Percentiles rank a stretch among this genome's conserved stretches.
These are phyloP conservation scores for Blastobotrys proliferans DNA, from an alignment of 1,139 yeast genomes.

Conservation along the genomic window DNA sequence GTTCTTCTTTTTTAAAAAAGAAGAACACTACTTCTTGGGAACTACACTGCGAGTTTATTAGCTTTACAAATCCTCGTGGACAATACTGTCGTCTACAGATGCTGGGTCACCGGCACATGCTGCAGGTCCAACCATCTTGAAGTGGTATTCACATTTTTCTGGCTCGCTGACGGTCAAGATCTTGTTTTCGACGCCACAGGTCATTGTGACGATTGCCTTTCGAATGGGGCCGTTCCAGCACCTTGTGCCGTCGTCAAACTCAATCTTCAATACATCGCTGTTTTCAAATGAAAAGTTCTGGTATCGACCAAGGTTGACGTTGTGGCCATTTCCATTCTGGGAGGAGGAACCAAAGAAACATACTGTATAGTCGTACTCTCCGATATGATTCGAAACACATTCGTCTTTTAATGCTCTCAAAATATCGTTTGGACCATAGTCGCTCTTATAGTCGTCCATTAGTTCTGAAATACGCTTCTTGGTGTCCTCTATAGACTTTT, in stretches of 20 bases:
- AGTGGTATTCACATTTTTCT: slow-evolving; percentile 75
- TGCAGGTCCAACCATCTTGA: slow-evolving; percentile 63
- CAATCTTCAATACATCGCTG: slow-evolving; percentile 31
- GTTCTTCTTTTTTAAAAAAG: no score
- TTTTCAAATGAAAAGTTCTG: slow-evolving; percentile 23
- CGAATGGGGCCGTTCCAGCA: slow-evolving; percentile 97
- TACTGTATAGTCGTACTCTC: slow-evolving; percentile 67
- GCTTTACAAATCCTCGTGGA: slow-evolving; percentile 8
- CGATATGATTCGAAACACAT: slow-evolving; percentile 49
- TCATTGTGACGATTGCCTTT: slow-evolving; percentile 58
- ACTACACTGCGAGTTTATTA: no score
- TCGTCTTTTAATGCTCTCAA: slow-evolving; percentile 53
- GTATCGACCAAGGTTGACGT: slow-evolving; percentile 52
- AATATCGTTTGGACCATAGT: slow-evolving; percentile 62
- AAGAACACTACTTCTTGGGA: no score
- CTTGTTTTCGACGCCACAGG: slow-evolving; percentile 60
- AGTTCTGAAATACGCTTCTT: slow-evolving; percentile 1
- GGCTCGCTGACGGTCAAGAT: slow-evolving; percentile 75
- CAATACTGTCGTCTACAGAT: not conserved
- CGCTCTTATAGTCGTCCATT: slow-evolving; percentile 18
- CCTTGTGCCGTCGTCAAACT: slow-evolving; percentile 62
- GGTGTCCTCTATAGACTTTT: slow-evolving; percentile 3
- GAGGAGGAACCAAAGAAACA: slow-evolving; percentile 55
- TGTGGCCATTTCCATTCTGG: slow-evolving; percentile 49
- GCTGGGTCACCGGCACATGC: slow-evolving; percentile 48